phyloP scores from a whole-genome alignment of 163 green algal genomes.

The Scenedesmus sp. region DNA sequence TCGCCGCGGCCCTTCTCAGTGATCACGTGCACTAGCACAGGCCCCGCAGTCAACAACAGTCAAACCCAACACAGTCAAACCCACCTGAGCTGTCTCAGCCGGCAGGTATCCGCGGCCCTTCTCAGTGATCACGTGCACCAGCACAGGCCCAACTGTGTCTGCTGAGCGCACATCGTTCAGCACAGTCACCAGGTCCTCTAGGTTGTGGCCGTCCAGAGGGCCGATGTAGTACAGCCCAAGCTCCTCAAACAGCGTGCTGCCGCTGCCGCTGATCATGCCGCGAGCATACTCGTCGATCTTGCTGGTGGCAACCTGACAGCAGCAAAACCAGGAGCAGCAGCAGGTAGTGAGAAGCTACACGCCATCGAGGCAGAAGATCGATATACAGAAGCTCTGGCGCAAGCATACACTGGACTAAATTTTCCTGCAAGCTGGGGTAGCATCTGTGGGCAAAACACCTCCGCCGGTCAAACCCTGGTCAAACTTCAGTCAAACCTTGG shows the following conservation, averaged over 20 bases:
- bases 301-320: conserved; percentile 83
- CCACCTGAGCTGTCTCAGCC: conserved; percentile 86
- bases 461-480: background rate
- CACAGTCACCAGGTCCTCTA: conserved; percentile 88
- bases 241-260: conserved; percentile 99
- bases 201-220: conserved; percentile 97
- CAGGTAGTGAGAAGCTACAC: background rate
- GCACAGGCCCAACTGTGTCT: conserved; percentile 94
- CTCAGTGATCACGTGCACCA: conserved; percentile 98
- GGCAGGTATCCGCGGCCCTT: conserved; percentile 97
- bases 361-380: no score
- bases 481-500: background rate
- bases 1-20: conserved; percentile 98
- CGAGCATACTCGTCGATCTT: conserved; percentile 99
- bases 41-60: conserved; percentile 81
- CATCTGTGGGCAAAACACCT: no score
- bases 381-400: no score
- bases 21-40: conserved; percentile 97
- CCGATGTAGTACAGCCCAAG: conserved; percentile 99
- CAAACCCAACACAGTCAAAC: background rate
- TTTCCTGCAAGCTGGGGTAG: no score
- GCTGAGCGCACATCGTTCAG: conserved; percentile 61
- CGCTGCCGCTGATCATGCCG: conserved; percentile 97
- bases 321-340: background rate
- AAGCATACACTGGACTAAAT: no score